Conservation (phyloP, 345 rosid species). For the Punica granatum region DNA sequence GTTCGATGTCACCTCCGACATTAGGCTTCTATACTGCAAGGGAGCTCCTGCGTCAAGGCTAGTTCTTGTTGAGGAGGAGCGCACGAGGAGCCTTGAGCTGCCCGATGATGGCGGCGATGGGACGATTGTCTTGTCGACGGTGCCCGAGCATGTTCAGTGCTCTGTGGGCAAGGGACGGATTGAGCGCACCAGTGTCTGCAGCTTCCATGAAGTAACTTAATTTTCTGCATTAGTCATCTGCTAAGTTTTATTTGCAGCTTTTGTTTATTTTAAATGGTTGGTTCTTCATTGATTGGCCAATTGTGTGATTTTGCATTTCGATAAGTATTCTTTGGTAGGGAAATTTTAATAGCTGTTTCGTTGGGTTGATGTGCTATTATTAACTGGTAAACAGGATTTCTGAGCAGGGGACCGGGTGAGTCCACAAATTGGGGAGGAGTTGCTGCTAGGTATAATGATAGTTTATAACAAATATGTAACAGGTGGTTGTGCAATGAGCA, state of each 20-base stretch:
- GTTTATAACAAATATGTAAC: not conserved
- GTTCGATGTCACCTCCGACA: constrained; percentile 91
- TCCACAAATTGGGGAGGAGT: not conserved
- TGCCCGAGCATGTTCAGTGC: constrained; percentile 61
- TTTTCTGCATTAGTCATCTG: constrained; percentile 13
- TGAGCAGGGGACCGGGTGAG: not conserved
- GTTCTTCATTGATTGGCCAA: constrained; percentile 1
- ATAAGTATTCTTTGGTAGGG: not conserved
- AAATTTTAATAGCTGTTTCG: not conserved
- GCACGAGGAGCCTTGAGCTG: constrained; percentile 42
- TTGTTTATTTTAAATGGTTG: not conserved
- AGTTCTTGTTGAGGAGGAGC: constrained; percentile 58
- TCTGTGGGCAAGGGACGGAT: constrained; percentile 31
- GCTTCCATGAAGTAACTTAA: constrained; percentile 61
- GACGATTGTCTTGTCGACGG: constrained; percentile 34
- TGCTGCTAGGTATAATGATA: not conserved
- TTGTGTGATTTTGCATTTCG: not conserved
- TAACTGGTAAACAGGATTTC: not conserved
- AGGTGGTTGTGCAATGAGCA: not conserved
- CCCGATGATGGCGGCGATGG: constrained; percentile 31
- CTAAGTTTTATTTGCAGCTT: not conserved
- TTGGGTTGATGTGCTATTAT: not conserved
- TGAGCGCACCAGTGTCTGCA: constrained; percentile 53
- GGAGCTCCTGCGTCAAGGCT: constrained; percentile 90
- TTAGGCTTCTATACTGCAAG: constrained; percentile 83